Percentiles rank a stretch among this genome's conserved stretches.
Evolutionary conservation across 306 rosid species (phyloP).

Genomic region (Vigna trinervia): DNA sequence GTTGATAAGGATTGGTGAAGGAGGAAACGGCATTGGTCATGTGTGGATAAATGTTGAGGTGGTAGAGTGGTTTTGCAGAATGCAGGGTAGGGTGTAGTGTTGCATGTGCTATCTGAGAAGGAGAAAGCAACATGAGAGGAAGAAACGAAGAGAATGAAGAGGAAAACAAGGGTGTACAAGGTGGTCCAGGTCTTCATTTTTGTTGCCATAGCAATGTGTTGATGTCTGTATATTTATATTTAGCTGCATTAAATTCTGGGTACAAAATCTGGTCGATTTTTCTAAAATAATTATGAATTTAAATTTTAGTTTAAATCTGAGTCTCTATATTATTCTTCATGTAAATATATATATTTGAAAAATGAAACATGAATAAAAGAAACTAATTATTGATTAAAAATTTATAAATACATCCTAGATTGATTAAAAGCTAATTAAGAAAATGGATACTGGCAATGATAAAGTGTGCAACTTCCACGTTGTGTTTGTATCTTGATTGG

Average conservation of each 20-base stretch:
- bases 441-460: too few species aligned
- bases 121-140: conserved; percentile 29
- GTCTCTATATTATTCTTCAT: too few species aligned
- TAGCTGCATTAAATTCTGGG: background rate
- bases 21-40: conserved; percentile 42
- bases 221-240: conserved; percentile 38
- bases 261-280: too few species aligned
- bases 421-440: too few species aligned
- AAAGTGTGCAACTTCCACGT: too few species aligned
- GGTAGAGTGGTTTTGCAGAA: conserved; percentile 51
- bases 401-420: too few species aligned
- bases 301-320: too few species aligned
- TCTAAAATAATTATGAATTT: too few species aligned
- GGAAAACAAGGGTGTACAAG: conserved; percentile 36
- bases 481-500: background rate
- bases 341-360: too few species aligned
- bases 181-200: conserved; percentile 17
- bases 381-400: too few species aligned
- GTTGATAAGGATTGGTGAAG: conserved; percentile 46
- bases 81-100: conserved; percentile 47
- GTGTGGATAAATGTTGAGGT: conserved; percentile 1
- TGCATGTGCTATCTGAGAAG: conserved; percentile 38
- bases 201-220: conserved; percentile 40
- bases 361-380: too few species aligned
- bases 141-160: conserved; percentile 26